Evolutionary conservation across 768 basidiomycete species (phyloP), one percentile per base, ranked within the genome.

Genomic region (Rhodocollybia butyracea): DNA sequence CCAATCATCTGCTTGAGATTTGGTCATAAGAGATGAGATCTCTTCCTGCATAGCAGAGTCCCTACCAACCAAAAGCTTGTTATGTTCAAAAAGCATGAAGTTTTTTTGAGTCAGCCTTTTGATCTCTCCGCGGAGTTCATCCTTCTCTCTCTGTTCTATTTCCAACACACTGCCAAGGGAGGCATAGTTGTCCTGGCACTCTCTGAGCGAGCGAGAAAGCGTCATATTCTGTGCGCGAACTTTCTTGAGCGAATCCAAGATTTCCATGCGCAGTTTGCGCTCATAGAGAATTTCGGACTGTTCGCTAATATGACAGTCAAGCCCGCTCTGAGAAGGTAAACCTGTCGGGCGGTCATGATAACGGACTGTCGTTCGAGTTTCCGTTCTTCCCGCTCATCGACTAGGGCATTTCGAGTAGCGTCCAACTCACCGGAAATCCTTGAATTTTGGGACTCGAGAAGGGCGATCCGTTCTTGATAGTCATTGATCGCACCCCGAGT

Each of bases 11-110:
- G 60, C 64, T 42, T 61, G 55, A 40, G 60, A 61, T 56, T 63
- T 65, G 39, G 58, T 65, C 29, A 63, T 53, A 40, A 65, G 64
- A 22, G 59, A 50, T 24, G 61, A 55, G 2, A 63, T 61, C 40
- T 64, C 63, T 34, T 62, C 59, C 54, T 64, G 65, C 12, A 66
- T 58, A 48, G 57, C 59, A 8, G 61, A 42, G 38, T 66, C 65
- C 17, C 65, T 60, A 34, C 61, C 57, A 22, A 59, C 64, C 12
- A 66, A 60, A 13, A 66, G 57, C 40, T 64, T 64, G 58, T 66
- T 66, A 51, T 66, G 65, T 51, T 66, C 64, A 46, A 62, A 59
- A 27, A 66, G 54, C 19, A 60, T 66, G 55, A 62, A 62, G 40
- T 66, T 66, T 32, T 40, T 43, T 15, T 58, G 51, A 38, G 59